Evolutionary conservation across 2,329 filamentous ascomycete species (phyloP).

Genomic region (Ophiostoma piceae): DNA sequence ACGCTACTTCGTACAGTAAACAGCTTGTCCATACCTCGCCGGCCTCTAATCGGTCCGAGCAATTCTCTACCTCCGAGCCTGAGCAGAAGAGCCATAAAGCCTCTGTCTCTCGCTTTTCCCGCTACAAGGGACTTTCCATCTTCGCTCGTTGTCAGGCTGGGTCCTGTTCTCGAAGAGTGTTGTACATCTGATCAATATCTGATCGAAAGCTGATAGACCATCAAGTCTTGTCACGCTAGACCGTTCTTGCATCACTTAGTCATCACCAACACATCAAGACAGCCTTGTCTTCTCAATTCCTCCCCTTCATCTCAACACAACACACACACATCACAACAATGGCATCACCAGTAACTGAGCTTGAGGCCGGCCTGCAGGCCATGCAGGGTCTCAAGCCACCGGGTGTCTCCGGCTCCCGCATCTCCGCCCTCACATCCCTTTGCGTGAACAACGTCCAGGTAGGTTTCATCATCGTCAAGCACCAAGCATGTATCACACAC

Average conservation of each 20-base stretch:
- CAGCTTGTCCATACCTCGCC: conserved; percentile 6
- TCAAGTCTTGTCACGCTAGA: not conserved
- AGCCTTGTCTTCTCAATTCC: not conserved
- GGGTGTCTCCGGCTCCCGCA: conserved; percentile 89
- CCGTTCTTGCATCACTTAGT: not conserved
- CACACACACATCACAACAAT: conserved; percentile 38
- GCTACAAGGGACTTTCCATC: not conserved
- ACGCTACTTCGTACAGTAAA: conserved; percentile 16
- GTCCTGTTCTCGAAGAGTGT: not conserved
- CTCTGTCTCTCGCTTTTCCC: not conserved
- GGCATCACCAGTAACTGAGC: conserved; percentile 81
- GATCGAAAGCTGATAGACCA: not conserved
- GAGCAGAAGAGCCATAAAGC: not conserved
- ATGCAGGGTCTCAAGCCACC: conserved; percentile 89
- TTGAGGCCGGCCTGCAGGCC: conserved; percentile 84
- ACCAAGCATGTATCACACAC: not conserved
- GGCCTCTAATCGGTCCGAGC: conserved; percentile 13
- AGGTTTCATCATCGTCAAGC: conserved; percentile 33
- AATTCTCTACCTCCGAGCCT: not conserved
- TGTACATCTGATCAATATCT: not conserved
- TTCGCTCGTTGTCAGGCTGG: not conserved
- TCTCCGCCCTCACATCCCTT: conserved; percentile 76
- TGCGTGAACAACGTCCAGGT: conserved; percentile 90
- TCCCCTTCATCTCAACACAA: not conserved
- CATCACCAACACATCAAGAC: not conserved